These are phyloP conservation scores for Endoconidiophora polonica DNA, from an alignment of 2,329 filamentous ascomycete genomes.

Conservation along the genomic window DNA sequence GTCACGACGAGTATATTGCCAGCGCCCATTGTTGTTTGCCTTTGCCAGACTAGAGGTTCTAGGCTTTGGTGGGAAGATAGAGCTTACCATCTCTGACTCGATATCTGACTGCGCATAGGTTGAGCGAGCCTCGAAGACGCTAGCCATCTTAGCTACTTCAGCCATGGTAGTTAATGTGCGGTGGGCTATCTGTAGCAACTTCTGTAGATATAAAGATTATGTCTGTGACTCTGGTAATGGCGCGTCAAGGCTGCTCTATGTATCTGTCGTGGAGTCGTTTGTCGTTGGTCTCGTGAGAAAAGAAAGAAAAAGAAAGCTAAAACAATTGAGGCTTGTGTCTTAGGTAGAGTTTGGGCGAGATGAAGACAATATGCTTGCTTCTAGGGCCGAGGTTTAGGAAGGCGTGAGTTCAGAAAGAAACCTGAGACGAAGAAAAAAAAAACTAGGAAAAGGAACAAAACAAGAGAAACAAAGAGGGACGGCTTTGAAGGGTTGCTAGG, in stretches of 20 bases:
- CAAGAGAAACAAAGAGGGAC: constrained; percentile 2
- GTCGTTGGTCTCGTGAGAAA: constrained; percentile 5
- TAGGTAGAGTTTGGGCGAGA: neutral
- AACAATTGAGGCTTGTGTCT: neutral
- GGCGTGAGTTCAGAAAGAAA: neutral
- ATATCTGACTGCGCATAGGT: constrained; percentile 10
- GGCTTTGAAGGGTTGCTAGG: neutral
- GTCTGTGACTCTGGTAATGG: neutral
- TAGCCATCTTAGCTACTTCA: constrained; percentile 7
- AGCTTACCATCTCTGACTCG: constrained; percentile 9
- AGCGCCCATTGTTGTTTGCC: no score
- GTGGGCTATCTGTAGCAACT: neutral
- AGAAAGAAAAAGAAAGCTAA: neutral
- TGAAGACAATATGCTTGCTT: neutral
- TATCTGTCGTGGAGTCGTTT: no score
- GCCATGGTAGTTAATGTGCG: constrained; percentile 3
- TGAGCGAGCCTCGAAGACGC: constrained; percentile 4
- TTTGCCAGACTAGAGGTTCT: no score
- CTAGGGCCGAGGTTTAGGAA: neutral
- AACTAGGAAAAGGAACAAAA: neutral
- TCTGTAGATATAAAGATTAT: neutral
- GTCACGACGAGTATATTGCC: no score
- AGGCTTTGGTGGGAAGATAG: neutral
- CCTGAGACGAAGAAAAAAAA: neutral
- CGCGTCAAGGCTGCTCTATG: neutral